Base-by-base conservation (phyloP, 1,139 yeast genomes). In the Taphrina deformans region DNA sequence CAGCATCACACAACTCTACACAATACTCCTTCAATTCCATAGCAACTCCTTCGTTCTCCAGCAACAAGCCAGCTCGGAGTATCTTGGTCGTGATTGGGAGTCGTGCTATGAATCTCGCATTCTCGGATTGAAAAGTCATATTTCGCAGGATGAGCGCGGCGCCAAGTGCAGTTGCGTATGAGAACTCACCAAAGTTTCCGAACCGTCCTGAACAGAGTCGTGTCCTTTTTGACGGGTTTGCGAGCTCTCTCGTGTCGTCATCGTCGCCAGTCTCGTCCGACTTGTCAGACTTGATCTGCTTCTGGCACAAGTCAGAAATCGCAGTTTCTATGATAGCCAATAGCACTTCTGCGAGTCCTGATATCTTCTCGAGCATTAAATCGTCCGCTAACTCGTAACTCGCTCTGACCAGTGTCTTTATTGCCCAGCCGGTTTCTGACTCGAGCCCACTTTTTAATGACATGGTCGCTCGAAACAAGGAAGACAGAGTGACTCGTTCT, bases 1-100 rank as follows among this genome's bases (percentile, higher is more conserved):
- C 83, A 1, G 93, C 86, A 73, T 93, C 99, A 64, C 89, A 82
- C 50, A 92, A 82, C 74, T 93, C 99, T 65, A 91, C 76, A 29
- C 86, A 79, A 73, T 88, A 90, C 67, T 82, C 83, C 62, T 87
- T 79, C 55, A 88, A 78, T 75, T 93, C 99, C 60, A 81, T 70
- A 56, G 83, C 75, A 67, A 73, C 67, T 75, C 83, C 62, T 74
- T 74, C 69, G 24, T 74, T 71, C n/a, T 80, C 76, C 44, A 77
- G 70, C 59, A 75, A 74, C 60, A 86, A 77, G 58, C 85, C 83
- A 65, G 78, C 76, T 67, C 83, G 77, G n/a, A 85, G 79, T 23
- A 78, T 71, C 18, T 67, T 70, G 16, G 70, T 70, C 53, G 75
- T 70, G 21, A 68, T 67, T 0, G 72, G 77, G 63, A 82, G 78